Evolutionary conservation across 306 rosid genomes (phyloP).

Genomic region (Calophaca sinica): DNA sequence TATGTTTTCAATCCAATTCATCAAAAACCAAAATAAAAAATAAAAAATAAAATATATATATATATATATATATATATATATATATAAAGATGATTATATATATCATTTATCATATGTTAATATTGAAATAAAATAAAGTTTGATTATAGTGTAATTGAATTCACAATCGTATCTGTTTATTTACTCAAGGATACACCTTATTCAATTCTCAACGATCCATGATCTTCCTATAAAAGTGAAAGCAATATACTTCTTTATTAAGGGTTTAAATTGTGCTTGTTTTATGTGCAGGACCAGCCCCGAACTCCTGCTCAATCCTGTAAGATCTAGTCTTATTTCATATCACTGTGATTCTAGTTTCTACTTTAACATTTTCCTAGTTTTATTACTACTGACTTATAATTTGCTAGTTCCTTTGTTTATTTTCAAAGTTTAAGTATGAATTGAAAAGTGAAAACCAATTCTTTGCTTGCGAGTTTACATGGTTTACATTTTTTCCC

Average conservation of each 20-base stretch:
- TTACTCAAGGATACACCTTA: too few species aligned
- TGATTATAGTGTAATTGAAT: not conserved
- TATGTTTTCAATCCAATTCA: slow-evolving; percentile 44
- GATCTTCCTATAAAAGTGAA: too few species aligned
- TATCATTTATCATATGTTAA: not conserved
- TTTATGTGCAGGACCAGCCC: slow-evolving; percentile 82
- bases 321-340: slow-evolving; percentile 52
- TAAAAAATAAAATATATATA: too few species aligned
- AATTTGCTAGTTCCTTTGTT: not conserved
- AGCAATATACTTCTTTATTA: too few species aligned
- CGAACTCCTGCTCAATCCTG: slow-evolving; percentile 91
- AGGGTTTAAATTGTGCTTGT: not conserved
- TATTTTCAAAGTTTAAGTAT: too few species aligned
- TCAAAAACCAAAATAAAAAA: not conserved
- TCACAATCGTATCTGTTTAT: too few species aligned
- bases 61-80: too few species aligned
- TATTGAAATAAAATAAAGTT: not conserved
- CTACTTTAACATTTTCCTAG: not conserved
- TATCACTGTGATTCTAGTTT: slow-evolving; percentile 2
- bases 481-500: slow-evolving; percentile 12
- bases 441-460: too few species aligned
- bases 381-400: not conserved
- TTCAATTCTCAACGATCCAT: too few species aligned
- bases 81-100: not conserved
- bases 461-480: slow-evolving; percentile 20